phyloP scores from a whole-genome alignment of 1,139 yeast species.

The Suhomyces terraborum region DNA sequence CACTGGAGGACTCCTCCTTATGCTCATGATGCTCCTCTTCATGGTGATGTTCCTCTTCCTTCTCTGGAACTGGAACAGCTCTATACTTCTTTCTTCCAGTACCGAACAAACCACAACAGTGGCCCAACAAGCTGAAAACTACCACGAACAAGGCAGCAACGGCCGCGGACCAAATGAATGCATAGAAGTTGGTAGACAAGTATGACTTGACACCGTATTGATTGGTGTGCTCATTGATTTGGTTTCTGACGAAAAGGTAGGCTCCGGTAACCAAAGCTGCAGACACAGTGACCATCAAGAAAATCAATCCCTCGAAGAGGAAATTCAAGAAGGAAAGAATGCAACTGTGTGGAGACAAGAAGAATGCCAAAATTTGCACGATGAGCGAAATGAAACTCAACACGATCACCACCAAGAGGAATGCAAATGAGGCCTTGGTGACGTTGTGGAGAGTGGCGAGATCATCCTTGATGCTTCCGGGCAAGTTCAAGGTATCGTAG shows the following conservation, averaged over 20 bases:
- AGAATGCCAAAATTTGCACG: constrained; percentile 43
- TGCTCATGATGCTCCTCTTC: constrained; percentile 18
- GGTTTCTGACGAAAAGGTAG: constrained; percentile 31
- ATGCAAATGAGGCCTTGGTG: constrained; percentile 32
- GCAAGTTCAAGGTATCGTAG: constrained; percentile 37
- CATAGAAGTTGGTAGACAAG: constrained; percentile 46
- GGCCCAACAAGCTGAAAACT: constrained; percentile 42
- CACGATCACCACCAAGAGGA: constrained; percentile 26
- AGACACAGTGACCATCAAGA: constrained; percentile 35
- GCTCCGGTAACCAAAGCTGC: constrained; percentile 40
- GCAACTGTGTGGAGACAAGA: constrained; percentile 40
- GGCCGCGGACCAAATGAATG: constrained; percentile 44
- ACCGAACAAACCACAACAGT: constrained; percentile 46
- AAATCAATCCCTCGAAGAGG: constrained; percentile 35
- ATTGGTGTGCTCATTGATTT: constrained; percentile 34
- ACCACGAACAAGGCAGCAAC: constrained; percentile 40
- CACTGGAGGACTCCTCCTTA: constrained; percentile 13
- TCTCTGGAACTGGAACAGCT: constrained; percentile 19
- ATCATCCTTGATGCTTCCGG: constrained; percentile 38
- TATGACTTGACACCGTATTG: constrained; percentile 39
- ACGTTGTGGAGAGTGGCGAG: constrained; percentile 34
- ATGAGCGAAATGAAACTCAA: constrained; percentile 43
- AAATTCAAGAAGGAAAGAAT: constrained; percentile 45
- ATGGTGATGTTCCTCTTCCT: constrained; percentile 32
- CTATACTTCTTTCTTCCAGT: constrained; percentile 37